phyloP scores from a whole-genome alignment of 306 rosid species.

The Trifolium dubium region DNA sequence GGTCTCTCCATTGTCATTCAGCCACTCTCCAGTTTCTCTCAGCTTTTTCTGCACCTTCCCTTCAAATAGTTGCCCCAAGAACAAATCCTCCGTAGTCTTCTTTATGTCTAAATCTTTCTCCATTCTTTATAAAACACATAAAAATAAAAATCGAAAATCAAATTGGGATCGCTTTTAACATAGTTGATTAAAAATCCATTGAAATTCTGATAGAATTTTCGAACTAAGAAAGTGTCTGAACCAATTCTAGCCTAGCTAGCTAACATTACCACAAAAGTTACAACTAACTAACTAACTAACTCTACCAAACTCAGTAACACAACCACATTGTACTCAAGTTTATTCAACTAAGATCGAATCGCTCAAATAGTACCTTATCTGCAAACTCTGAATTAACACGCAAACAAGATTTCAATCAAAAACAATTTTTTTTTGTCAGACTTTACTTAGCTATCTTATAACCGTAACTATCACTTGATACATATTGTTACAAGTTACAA shows the following conservation, averaged over 20 bases:
- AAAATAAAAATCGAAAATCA: conserved; percentile 2
- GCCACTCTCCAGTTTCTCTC: conserved; percentile 80
- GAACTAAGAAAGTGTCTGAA: not conserved
- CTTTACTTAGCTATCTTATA: not conserved
- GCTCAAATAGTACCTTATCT: not conserved
- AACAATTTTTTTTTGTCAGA: not conserved
- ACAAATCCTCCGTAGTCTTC: conserved; percentile 58
- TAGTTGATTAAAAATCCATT: not conserved
- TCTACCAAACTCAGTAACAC: not conserved
- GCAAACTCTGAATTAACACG: no score
- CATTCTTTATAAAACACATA: not conserved
- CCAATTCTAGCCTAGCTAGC: not conserved
- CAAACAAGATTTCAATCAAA: no score
- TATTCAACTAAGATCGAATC: not conserved
- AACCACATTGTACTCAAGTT: not conserved
- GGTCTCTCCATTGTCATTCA: conserved; percentile 52
- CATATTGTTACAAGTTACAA: not conserved
- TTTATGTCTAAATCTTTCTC: conserved; percentile 55
- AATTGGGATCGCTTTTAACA: not conserved
- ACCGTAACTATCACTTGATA: not conserved
- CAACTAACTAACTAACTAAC: not conserved
- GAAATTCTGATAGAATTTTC: not conserved
- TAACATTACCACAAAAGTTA: not conserved
- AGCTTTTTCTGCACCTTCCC: conserved; percentile 69
- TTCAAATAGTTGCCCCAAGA: conserved; percentile 57